These are phyloP conservation scores for Tulasnella sp. DNA, from an alignment of 768 basidiomycete species.

Conservation along the genomic window DNA sequence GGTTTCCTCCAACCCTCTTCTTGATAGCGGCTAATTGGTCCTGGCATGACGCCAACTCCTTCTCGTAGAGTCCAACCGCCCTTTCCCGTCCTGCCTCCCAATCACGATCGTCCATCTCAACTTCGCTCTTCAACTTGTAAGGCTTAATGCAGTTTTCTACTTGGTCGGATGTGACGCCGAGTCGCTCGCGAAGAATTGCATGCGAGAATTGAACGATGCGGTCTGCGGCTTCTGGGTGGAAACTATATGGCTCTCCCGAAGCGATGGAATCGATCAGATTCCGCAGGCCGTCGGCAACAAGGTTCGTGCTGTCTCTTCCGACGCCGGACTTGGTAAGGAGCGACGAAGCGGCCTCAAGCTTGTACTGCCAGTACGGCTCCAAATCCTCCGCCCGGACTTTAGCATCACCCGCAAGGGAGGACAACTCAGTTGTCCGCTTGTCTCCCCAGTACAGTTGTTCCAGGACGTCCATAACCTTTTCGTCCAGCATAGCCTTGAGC, in stretches of 20 bases:
- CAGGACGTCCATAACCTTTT: slow-evolving; percentile 93
- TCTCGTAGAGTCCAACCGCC: slow-evolving; percentile 72
- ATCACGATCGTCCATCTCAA: slow-evolving; percentile 87
- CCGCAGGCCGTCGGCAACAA: slow-evolving; percentile 90
- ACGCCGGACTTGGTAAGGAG: slow-evolving; percentile 93
- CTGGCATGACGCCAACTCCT: slow-evolving; percentile 79
- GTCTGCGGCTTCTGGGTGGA: slow-evolving; percentile 82
- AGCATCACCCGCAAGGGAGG: slow-evolving; percentile 57
- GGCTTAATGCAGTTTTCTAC: slow-evolving; percentile 99
- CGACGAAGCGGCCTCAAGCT: slow-evolving; percentile 88
- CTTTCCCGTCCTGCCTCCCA: slow-evolving; percentile 80
- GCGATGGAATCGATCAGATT: slow-evolving; percentile 86
- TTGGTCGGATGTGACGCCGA: slow-evolving; percentile 92
- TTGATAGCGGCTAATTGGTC: slow-evolving; percentile 76
- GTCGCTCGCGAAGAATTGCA: slow-evolving; percentile 83
- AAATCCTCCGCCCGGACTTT: slow-evolving; percentile 59
- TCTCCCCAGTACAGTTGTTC: slow-evolving; percentile 98
- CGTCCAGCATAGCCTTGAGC: slow-evolving; percentile 88
- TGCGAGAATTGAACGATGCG: slow-evolving; percentile 89
- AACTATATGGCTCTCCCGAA: slow-evolving; percentile 79
- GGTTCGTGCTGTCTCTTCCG: slow-evolving; percentile 85
- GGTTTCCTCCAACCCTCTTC: slow-evolving; percentile 78
- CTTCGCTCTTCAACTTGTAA: slow-evolving; percentile 77
- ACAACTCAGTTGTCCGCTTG: slow-evolving; percentile 70
- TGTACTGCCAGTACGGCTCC: slow-evolving; percentile 92